These are phyloP conservation scores for Peniophora sp. DNA, from an alignment of 1,284 basidiomycete species.

Conservation along the genomic window DNA sequence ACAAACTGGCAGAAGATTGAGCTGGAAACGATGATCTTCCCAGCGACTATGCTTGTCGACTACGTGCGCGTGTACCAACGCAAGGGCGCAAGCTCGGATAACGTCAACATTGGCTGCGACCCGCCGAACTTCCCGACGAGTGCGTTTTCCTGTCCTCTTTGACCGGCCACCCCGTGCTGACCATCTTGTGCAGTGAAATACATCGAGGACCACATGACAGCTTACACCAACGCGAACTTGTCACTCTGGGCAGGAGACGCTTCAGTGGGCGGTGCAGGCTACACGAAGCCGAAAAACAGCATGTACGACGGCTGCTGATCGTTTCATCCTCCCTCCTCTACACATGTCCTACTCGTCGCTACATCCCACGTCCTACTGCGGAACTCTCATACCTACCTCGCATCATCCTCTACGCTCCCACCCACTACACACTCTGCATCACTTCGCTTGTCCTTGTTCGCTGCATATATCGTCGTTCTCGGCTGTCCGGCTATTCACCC, in stretches of 20 bases:
- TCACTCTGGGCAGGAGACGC: background rate
- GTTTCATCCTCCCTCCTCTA: no score
- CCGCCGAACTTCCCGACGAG: background rate
- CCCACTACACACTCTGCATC: no score
- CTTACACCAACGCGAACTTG: background rate
- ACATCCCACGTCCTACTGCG: no score
- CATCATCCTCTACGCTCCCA: no score
- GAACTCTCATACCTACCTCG: no score
- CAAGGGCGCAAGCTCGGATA: background rate
- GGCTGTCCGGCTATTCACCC: no score
- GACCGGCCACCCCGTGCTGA: no score
- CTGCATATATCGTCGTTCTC: no score
- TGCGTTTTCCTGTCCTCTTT: no score
- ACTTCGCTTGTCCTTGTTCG: no score
- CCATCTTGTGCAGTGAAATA: background rate
- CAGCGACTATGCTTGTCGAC: background rate
- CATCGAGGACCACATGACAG: background rate
- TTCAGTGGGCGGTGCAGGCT: background rate
- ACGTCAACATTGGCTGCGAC: slow-evolving; percentile 1
- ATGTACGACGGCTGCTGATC: background rate
- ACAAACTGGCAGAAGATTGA: background rate
- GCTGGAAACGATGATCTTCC: background rate
- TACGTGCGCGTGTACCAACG: slow-evolving; percentile 1
- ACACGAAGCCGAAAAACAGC: slow-evolving; percentile 1
- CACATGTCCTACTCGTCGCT: no score